Conservation (phyloP, 805 yeast species). For the Brettanomyces custersianus region DNA sequence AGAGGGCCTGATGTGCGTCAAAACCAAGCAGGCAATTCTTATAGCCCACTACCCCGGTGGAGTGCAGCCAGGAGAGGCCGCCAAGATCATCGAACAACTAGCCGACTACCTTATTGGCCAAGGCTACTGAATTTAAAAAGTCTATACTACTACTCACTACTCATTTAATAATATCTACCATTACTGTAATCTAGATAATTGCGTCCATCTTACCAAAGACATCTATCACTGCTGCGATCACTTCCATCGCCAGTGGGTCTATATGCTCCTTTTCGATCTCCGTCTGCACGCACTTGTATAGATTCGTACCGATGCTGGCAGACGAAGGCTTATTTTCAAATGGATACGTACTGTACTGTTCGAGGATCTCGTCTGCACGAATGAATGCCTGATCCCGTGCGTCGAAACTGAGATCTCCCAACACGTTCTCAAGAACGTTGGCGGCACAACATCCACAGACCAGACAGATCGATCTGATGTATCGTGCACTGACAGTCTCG, state of each 20-base stretch:
- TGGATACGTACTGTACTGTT: conserved; percentile 79
- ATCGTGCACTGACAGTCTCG: conserved; percentile 53
- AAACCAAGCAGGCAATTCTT: conserved; percentile 88
- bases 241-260: conserved; percentile 67
- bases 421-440: conserved; percentile 86
- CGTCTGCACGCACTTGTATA: conserved; percentile 37
- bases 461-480: conserved; percentile 70
- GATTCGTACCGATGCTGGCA: conserved; percentile 63
- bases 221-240: conserved; percentile 84
- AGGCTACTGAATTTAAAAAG: conserved; percentile 43
- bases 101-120: conserved; percentile 91
- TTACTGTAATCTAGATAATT: conserved; percentile 44
- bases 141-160: neutral
- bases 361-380: conserved; percentile 86
- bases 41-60: conserved; percentile 93
- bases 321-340: conserved; percentile 49
- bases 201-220: conserved; percentile 92
- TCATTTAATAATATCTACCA: neutral
- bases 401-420: conserved; percentile 69
- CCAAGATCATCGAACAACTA: conserved; percentile 87
- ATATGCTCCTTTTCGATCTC: conserved; percentile 44
- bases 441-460: conserved; percentile 93
- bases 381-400: conserved; percentile 87
- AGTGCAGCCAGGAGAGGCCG: conserved; percentile 90
- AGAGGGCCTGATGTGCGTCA: conserved; percentile 82